These are phyloP conservation scores for Cyphellophora attinorum DNA, from an alignment of 2,329 filamentous ascomycete species.

Conservation along the genomic window DNA sequence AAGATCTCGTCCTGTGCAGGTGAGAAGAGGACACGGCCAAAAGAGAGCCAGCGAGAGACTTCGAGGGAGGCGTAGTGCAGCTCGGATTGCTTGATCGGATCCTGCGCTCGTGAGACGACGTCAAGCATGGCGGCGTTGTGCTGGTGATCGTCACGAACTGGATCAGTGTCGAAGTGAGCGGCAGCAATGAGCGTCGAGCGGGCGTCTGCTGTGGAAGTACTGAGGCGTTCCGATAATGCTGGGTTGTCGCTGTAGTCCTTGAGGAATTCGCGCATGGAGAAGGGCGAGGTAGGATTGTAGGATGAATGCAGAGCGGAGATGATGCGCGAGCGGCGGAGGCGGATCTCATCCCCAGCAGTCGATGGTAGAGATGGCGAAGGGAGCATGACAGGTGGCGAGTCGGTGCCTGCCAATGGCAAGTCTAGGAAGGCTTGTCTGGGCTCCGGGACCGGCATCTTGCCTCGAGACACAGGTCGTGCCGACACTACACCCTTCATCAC, in stretches of 20 bases:
- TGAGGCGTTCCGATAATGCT: slow-evolving; percentile 16
- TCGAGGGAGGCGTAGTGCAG: slow-evolving; percentile 41
- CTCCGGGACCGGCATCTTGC: background rate
- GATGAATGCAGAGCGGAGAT: slow-evolving; percentile 41
- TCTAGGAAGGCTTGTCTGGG: background rate
- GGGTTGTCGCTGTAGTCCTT: slow-evolving; percentile 34
- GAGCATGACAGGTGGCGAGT: slow-evolving; percentile 8
- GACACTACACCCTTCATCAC: background rate
- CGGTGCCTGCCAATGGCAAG: background rate
- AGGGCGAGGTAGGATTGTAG: slow-evolving; percentile 40
- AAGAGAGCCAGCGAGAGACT: slow-evolving; percentile 42
- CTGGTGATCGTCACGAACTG: slow-evolving; percentile 20
- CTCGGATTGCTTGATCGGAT: slow-evolving; percentile 34
- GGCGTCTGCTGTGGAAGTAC: slow-evolving; percentile 14
- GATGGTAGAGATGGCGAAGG: slow-evolving; percentile 7
- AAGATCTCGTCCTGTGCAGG: slow-evolving; percentile 38
- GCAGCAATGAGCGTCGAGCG: slow-evolving; percentile 23
- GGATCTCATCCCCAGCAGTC: slow-evolving; percentile 12
- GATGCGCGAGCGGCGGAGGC: slow-evolving; percentile 41
- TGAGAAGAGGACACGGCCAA: slow-evolving; percentile 40
- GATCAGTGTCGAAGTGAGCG: slow-evolving; percentile 20
- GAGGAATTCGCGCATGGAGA: slow-evolving; percentile 45
- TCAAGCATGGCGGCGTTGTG: slow-evolving; percentile 22
- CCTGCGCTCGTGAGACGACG: slow-evolving; percentile 31
- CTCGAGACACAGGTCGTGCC: background rate